Base-by-base conservation (phyloP, 1,284 basidiomycete species). In the Exsudoporus floridanus region DNA sequence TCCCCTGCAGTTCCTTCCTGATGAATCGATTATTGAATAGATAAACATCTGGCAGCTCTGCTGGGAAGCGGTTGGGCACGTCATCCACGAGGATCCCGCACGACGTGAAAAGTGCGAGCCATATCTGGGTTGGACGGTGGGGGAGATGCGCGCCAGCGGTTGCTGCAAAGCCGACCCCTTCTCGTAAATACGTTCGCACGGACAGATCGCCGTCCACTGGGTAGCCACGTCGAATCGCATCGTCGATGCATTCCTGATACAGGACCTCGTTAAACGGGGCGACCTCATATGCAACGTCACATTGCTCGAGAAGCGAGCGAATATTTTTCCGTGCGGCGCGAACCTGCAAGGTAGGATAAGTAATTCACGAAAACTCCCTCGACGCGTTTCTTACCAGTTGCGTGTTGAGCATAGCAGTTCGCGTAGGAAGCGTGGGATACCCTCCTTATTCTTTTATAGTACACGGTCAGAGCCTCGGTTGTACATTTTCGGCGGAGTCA, bases 21-120 rank as follows among this genome's bases (percentile, higher is more conserved):
- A 66, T 39, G 25, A 72, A 68, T 1, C 67, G 53, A 36, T 60
- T 54, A 18, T 68, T 64, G 58, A 74, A 74, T 7, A 23, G 31
- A 40, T 58, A 58, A 19, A 69, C 42, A 18, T 50, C 27, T 2
- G 54, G 54, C 35, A 65, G 40, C 34, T 70, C 60, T n/a, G 44
- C 39, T 2, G 47, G 42, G 39, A 53, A 59, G 6, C 19, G 37
- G 1, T 40, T 25, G 9, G 60, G 36, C 5, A 48, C 49, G 40
- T 73, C 74, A 45, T 74, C 73, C 27, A 71, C 42, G 27, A 53
- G 70, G 39, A 64, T 59, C 5, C 55, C 48, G 36, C 58, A 64
- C 0, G 69, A 61, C 1, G 68, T 72, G 42, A 60, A 72, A n/a
- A 74, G 61, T 4, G 63, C 62, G 23, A 69, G 66, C 59, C 67